Conservation (phyloP, 305 asterid genomes). For the Vinca major region DNA sequence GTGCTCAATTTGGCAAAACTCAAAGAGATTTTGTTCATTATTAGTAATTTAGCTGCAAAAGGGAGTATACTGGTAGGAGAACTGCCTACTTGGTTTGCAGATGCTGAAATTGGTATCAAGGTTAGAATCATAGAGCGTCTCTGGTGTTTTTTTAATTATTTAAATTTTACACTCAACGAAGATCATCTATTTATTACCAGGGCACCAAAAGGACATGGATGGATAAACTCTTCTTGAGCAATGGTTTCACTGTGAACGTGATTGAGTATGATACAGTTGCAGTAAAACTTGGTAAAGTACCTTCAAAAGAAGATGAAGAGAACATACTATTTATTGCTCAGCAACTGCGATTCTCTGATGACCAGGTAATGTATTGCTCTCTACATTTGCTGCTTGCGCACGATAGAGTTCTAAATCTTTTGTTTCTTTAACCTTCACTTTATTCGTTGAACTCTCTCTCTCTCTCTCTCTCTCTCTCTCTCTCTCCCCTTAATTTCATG, state of each 20-base stretch:
- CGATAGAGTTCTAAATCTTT: neutral
- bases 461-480: too few relatives aligned
- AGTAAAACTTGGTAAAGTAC: slow-evolving; percentile 30
- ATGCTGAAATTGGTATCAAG: slow-evolving; percentile 37
- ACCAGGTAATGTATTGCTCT: slow-evolving; percentile 41
- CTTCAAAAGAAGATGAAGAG: slow-evolving; percentile 18
- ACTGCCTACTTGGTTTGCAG: slow-evolving; percentile 54
- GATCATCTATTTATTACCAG: slow-evolving; percentile 19
- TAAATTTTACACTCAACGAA: slow-evolving; percentile 1
- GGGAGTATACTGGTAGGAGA: slow-evolving; percentile 67
- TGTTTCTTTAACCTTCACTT: neutral
- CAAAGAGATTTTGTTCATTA: slow-evolving; percentile 36
- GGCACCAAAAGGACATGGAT: slow-evolving; percentile 38
- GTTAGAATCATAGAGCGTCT: slow-evolving; percentile 26
- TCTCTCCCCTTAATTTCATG: neutral
- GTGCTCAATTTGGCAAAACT: slow-evolving; percentile 42
- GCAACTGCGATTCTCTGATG: slow-evolving; percentile 78
- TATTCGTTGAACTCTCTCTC: neutral
- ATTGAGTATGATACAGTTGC: slow-evolving; percentile 38
- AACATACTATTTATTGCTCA: slow-evolving; percentile 52
- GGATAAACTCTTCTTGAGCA: slow-evolving; percentile 60
- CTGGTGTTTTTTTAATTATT: neutral
- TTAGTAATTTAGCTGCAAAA: slow-evolving; percentile 60
- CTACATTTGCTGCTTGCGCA: too few relatives aligned
- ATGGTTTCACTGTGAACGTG: slow-evolving; percentile 48